phyloP scores from a whole-genome alignment of 129 eudicot species.

The Ambrosia artemisiifolia region DNA sequence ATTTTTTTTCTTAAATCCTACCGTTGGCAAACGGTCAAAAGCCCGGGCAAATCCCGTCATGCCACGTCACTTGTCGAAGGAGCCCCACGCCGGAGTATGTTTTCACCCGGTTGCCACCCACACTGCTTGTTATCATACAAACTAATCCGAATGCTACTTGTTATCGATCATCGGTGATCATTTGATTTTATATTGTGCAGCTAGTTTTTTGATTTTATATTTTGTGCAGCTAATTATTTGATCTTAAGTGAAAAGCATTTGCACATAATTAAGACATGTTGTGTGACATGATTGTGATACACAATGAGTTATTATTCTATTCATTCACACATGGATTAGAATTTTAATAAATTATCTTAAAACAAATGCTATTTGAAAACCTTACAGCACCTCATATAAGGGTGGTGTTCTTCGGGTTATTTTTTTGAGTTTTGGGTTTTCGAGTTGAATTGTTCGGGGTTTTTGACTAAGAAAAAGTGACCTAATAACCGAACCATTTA shows the following conservation, averaged over 20 bases:
- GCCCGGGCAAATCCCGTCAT: too few relatives aligned
- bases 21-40: too few relatives aligned
- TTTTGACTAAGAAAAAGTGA: too few relatives aligned
- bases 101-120: too few relatives aligned
- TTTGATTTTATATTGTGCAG: background rate
- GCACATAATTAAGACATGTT: constrained; percentile 27
- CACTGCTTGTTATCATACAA: too few relatives aligned
- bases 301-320: constrained; percentile 30
- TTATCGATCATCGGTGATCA: background rate
- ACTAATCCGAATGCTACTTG: background rate
- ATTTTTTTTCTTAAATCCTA: too few relatives aligned
- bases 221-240: background rate
- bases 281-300: constrained; percentile 30
- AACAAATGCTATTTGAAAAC: constrained; percentile 8
- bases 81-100: too few relatives aligned
- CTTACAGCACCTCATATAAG: background rate
- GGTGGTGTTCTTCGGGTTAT: too few relatives aligned
- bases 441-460: too few relatives aligned
- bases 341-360: background rate
- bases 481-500: too few relatives aligned
- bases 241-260: constrained; percentile 18
- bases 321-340: constrained; percentile 23
- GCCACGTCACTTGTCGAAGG: too few relatives aligned
- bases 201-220: background rate
- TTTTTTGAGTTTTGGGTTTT: too few relatives aligned